phyloP scores from a whole-genome alignment of 768 basidiomycete species.

The Serendipita sp. region DNA sequence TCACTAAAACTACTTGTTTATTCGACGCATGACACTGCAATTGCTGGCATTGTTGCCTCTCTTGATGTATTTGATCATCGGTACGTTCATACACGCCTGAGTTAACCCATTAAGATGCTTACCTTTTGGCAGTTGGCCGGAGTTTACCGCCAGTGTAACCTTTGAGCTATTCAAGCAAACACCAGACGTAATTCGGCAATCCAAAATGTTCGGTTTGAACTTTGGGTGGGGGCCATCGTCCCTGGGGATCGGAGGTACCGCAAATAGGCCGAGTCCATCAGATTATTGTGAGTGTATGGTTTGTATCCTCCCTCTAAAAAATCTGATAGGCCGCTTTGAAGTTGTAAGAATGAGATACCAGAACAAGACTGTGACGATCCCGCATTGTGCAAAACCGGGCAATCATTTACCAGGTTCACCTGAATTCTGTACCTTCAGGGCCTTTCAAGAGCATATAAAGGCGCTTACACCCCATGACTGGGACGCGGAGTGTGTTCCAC shows the following conservation, averaged over 20 bases:
- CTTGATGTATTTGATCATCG: slow-evolving; percentile 59
- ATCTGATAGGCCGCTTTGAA: slow-evolving; percentile 15
- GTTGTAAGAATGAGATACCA: slow-evolving; percentile 67
- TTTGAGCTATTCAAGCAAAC: slow-evolving; percentile 52
- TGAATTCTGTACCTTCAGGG: slow-evolving; percentile 55
- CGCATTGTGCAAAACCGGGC: slow-evolving; percentile 47
- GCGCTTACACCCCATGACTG: slow-evolving; percentile 54
- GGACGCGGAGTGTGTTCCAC: slow-evolving; percentile 43
- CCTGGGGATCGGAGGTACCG: not conserved
- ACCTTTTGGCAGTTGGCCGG: slow-evolving; percentile 40
- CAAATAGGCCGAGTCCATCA: not conserved
- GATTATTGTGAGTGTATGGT: not conserved
- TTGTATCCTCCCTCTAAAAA: not conserved
- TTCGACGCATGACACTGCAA: slow-evolving; percentile 44
- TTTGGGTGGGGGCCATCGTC: not conserved
- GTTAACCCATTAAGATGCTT: not conserved
- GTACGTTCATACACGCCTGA: slow-evolving; percentile 24
- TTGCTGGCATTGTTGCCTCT: slow-evolving; percentile 47
- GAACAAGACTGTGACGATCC: slow-evolving; percentile 46
- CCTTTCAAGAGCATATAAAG: slow-evolving; percentile 44
- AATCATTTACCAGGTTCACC: slow-evolving; percentile 55
- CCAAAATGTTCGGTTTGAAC: not conserved
- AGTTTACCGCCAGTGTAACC: slow-evolving; percentile 57
- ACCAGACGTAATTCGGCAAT: not conserved
- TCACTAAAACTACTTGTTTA: slow-evolving; percentile 45